These are phyloP conservation scores for Aspergillus incahuasiensis DNA, from an alignment of 495 filamentous ascomycete genomes.

Conservation along the genomic window DNA sequence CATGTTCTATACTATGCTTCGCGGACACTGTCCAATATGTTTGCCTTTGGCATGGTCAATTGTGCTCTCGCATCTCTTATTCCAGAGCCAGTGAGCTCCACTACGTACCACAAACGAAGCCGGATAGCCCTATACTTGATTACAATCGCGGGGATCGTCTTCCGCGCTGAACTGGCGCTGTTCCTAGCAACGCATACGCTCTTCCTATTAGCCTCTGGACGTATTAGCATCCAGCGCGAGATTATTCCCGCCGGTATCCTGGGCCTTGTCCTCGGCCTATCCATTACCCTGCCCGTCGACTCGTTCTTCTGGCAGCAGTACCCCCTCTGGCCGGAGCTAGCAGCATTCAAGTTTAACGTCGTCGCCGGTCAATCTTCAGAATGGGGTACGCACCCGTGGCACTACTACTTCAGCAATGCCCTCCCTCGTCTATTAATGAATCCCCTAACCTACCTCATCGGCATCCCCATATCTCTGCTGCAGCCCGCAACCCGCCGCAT, in stretches of 20 bases:
- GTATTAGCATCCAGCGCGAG: conserved; percentile 49
- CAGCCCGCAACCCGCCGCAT: conserved; percentile 45
- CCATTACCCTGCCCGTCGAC: conserved; percentile 68
- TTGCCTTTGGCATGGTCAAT: conserved; percentile 81
- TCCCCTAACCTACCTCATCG: conserved; percentile 56
- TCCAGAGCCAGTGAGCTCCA: conserved; percentile 39
- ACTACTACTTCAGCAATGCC: conserved; percentile 79
- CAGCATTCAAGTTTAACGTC: conserved; percentile 88
- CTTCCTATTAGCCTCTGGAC: conserved; percentile 49
- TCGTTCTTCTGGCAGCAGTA: conserved; percentile 83
- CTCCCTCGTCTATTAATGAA: conserved; percentile 82
- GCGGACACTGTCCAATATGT: conserved; percentile 91
- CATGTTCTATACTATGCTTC: conserved; percentile 93
- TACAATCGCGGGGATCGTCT: conserved; percentile 77
- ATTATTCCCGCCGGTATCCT: conserved; percentile 65
- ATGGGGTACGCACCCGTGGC: conserved; percentile 83
- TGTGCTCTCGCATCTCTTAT: conserved; percentile 68
- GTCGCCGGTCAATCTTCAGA: conserved; percentile 62
- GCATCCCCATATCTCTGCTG: conserved; percentile 60
- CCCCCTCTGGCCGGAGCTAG: conserved; percentile 85
- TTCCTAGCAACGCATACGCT: conserved; percentile 54
- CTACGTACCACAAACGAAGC: conserved; percentile 36
- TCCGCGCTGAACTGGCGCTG: conserved; percentile 85
- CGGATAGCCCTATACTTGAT: conserved; percentile 63
- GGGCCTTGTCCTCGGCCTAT: conserved; percentile 58